Conservation (phyloP, 2,329 filamentous ascomycete genomes). For the Trichoderma sp. region DNA sequence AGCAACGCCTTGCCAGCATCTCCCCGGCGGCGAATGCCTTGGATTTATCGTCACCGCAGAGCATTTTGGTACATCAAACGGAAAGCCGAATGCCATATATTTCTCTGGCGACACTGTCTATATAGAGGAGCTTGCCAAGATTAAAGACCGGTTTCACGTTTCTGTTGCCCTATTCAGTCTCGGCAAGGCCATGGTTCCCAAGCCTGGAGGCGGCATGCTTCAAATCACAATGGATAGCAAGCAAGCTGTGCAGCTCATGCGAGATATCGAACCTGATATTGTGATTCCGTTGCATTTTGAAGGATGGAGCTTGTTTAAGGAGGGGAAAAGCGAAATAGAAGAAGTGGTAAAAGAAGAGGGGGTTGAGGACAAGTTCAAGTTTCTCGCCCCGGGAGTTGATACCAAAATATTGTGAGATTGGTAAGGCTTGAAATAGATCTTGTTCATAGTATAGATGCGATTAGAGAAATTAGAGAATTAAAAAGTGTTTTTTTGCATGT, state of each 20-base stretch:
- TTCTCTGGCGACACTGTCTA: constrained; percentile 50
- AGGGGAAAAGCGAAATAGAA: constrained; percentile 32
- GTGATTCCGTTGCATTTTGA: constrained; percentile 49
- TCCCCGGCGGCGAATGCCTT: constrained; percentile 43
- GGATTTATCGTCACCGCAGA: constrained; percentile 42
- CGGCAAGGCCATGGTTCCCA: constrained; percentile 33
- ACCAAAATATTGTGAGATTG: not conserved
- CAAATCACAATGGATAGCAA: constrained; percentile 45
- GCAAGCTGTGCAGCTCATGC: constrained; percentile 38
- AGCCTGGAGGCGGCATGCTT: constrained; percentile 26
- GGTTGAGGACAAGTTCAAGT: constrained; percentile 28
- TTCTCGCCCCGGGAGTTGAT: not conserved
- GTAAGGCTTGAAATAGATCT: too few species aligned
- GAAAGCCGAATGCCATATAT: constrained; percentile 45
- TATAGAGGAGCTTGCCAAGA: constrained; percentile 37
- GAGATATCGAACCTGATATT: constrained; percentile 38
- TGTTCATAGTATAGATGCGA: not conserved
- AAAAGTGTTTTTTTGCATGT: not conserved
- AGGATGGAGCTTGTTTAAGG: constrained; percentile 43
- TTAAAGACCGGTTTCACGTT: constrained; percentile 37
- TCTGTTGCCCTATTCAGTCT: constrained; percentile 40
- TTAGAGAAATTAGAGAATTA: not conserved
- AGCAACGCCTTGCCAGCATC: constrained; percentile 43
- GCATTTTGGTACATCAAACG: constrained; percentile 37
- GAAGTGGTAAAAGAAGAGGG: constrained; percentile 35